Percentiles rank a stretch among this genome's conserved stretches.
Conservation (phyloP, 768 basidiomycete species). For the Dacryopinax spathularia region DNA sequence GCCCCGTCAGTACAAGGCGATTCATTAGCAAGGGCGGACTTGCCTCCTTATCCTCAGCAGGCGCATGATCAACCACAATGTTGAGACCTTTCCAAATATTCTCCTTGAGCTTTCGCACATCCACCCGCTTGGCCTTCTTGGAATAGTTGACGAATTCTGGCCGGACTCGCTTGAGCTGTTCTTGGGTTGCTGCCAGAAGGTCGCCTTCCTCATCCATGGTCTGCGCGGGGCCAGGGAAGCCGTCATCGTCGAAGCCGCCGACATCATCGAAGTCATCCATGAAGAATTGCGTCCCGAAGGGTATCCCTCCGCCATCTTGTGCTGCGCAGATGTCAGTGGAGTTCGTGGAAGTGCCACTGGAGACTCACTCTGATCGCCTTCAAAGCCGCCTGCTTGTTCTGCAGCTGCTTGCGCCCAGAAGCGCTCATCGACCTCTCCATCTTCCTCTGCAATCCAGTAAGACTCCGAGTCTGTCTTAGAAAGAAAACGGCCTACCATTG, state of each 20-base stretch:
- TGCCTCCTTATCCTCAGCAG: conserved; percentile 29
- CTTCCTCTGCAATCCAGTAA: conserved; percentile 32
- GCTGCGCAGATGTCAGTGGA: conserved; percentile 12
- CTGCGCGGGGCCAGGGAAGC: conserved; percentile 28
- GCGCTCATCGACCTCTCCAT: conserved; percentile 86
- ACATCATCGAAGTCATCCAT: conserved; percentile 54
- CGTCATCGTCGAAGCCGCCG: conserved; percentile 25
- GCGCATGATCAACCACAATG: conserved; percentile 39
- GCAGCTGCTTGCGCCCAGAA: conserved; percentile 97
- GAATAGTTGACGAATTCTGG: conserved; percentile 89
- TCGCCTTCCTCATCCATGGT: conserved; percentile 55
- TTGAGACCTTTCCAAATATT: conserved; percentile 92
- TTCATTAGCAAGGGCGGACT: conserved; percentile 14
- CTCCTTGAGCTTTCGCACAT: conserved; percentile 91
- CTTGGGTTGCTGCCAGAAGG: conserved; percentile 65
- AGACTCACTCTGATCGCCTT: conserved; percentile 46
- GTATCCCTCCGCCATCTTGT: conserved; percentile 43
- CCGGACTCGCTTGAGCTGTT: conserved; percentile 56
- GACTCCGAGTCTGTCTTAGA: neutral
- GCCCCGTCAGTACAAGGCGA: neutral
- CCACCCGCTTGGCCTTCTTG: conserved; percentile 89
- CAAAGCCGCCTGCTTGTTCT: conserved; percentile 51
- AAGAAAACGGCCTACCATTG: conserved; percentile 28
- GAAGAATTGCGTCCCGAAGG: conserved; percentile 96
- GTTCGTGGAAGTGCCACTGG: neutral